Evolutionary conservation across 2,329 filamentous ascomycete genomes (phyloP), one percentile per base, ranked within the genome.

Genomic region (Colletotrichum camelliae): DNA sequence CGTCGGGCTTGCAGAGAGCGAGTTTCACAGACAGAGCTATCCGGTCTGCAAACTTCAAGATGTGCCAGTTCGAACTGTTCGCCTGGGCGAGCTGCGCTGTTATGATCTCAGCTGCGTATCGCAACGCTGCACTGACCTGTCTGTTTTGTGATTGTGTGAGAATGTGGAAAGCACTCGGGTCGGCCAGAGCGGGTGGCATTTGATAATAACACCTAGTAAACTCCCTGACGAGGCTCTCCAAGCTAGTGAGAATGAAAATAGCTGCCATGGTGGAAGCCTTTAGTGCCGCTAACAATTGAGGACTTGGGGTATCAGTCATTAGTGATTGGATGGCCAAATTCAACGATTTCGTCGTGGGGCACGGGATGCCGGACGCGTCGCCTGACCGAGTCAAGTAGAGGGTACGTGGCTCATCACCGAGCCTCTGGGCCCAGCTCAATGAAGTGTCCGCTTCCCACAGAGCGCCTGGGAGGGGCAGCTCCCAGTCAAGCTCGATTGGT

Each of bases 191-290:
- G 3, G 83, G 82, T 1, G 82, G 83, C 29, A 84, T 75, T 61
- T 84, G 82, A 55, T 84, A 84, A 72, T 82, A 83, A 64, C 80
- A 81, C 15, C 82, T 80, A 4, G 83, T 84, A n/a, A 84, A 81
- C 62, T 83, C 82, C 21, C 81, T 74, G 2, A 83, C 77, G 4
- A 84, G 72, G 2, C 78, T 67, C 61, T 81, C 81, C 9, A 83
- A 43, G 67, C 81, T 83, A 33, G 80, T 79, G 15, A 82, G 62
- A 1, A 83, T 78, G 60, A 79, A 83, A 0, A 83, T 70, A 3
- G 78, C 78, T 8, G 81, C 78, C 57, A 83, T 79, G 0, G 81
- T 80, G 0, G 81, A 83, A 16, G 80, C 75, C 10, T 75, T 66
- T 33, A 83, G 70, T 6, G 79, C 77, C 2, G 77, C 58, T 27